Evolutionary conservation across 768 basidiomycete species (phyloP), one percentile per base, ranked within the genome.

Genomic region (Galerina sulciceps): DNA sequence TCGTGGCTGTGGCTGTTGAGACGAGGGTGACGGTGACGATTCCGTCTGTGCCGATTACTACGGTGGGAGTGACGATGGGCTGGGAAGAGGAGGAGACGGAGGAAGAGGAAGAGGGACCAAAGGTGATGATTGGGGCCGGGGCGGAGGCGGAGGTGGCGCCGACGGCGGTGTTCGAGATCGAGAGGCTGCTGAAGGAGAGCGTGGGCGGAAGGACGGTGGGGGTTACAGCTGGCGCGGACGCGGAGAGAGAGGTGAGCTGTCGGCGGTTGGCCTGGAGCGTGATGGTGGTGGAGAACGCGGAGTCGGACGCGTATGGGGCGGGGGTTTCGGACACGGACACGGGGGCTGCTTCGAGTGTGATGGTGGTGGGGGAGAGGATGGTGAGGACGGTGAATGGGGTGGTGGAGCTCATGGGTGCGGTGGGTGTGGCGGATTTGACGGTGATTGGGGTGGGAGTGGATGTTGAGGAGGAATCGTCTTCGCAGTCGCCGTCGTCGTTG

Each of bases 1-100:
- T 18, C 0, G 52, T 44, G 17, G 52, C 44, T 2, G 52, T 44
- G 17, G 52, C 44, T 6, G 73, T 73, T 20, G 72, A 68, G 23
- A 73, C 61, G 38, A 76, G 64, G 11, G 76, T 76, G 31, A 76
- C 73, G 38, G 75, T 79, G 52, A 69, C 71, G 41, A 72, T 65
- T 10, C 74, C 75, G 52, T 76, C 66, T 3, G 66, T 56, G 6
- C 75, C 73, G 48, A 75, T 69, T 13, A 67, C 68, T 8, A 73
- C 62, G 11, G 72, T 71, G 46, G 71, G 63, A 6, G 67, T 69
- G 8, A 65, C 59, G 53, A 51, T 15, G 23, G 67, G 44, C 17
- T 62, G 22, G 42, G 57, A 41, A 41, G 60, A 49, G 31, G 46
- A 46, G 48, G 55, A 44, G 23, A 58, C 48, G 51, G 57, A 51